phyloP scores from a whole-genome alignment of 169 alveolate genomes.

The Miamiensis avidus region DNA sequence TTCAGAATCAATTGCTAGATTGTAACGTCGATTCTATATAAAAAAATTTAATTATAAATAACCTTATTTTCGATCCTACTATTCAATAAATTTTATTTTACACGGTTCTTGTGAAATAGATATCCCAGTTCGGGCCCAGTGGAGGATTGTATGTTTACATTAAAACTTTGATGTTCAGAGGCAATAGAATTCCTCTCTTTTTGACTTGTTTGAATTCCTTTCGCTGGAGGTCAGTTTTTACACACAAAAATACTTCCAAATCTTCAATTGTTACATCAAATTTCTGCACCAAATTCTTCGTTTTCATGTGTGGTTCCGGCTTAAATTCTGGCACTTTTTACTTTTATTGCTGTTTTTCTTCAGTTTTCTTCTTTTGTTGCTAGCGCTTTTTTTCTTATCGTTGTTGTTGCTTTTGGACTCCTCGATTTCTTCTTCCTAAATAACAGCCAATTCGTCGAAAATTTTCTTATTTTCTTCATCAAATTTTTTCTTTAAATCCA shows the following conservation, averaged over 20 bases:
- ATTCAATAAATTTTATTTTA: too few species aligned
- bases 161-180: background rate
- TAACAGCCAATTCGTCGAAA: too few species aligned
- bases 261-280: background rate
- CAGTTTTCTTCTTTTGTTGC: background rate
- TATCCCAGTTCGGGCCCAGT: background rate
- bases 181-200: slow-evolving; percentile 13
- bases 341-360: background rate
- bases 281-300: too few species aligned
- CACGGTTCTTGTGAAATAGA: background rate
- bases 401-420: too few species aligned
- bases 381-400: too few species aligned
- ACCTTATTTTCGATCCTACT: too few species aligned
- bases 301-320: background rate
- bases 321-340: background rate
- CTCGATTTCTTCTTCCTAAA: too few species aligned
- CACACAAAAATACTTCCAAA: slow-evolving; percentile 21
- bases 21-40: background rate
- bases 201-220: slow-evolving; percentile 9
- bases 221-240: background rate
- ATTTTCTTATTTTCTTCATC: background rate
- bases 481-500: background rate
- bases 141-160: background rate
- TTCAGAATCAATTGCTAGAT: too few species aligned
- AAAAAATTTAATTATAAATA: too few species aligned